These are phyloP conservation scores for Solanum appendiculatum DNA, from an alignment of 257 asterid species.

Conservation along the genomic window DNA sequence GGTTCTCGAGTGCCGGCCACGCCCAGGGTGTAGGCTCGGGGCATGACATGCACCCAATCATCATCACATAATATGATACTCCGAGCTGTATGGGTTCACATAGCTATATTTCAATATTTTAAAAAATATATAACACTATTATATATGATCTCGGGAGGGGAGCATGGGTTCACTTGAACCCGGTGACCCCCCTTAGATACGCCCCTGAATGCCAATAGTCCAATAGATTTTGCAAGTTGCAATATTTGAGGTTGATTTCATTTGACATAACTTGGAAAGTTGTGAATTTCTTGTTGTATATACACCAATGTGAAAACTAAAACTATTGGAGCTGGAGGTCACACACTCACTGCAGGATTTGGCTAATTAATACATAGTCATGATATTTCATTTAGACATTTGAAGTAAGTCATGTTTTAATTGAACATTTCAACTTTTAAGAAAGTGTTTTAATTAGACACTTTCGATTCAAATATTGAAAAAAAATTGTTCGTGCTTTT, in stretches of 20 bases:
- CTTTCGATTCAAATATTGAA: accelerated
- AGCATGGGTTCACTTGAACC: no score
- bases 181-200: no score
- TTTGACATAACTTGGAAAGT: not conserved
- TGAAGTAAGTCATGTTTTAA: accelerated
- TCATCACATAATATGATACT: no score
- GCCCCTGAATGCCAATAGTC: no score
- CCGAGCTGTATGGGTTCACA: no score
- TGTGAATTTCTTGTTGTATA: not conserved
- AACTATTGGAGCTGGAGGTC: not conserved
- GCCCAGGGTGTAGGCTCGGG: no score
- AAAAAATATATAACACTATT: no score
- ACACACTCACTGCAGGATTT: not conserved
- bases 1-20: no score
- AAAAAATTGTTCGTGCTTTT: not conserved
- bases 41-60: no score
- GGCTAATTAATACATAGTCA: accelerated
- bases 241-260: not conserved
- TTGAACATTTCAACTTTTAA: accelerated
- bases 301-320: not conserved
- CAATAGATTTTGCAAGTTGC: not conserved
- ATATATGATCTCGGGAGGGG: no score
- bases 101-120: no score
- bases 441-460: not conserved
- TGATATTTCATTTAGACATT: not conserved